A percentile compares a stretch with the other conserved stretches of the same genome.
Evolutionary conservation across 1,284 basidiomycete species (phyloP).

Genomic region (Ganoderma leucocontextum): DNA sequence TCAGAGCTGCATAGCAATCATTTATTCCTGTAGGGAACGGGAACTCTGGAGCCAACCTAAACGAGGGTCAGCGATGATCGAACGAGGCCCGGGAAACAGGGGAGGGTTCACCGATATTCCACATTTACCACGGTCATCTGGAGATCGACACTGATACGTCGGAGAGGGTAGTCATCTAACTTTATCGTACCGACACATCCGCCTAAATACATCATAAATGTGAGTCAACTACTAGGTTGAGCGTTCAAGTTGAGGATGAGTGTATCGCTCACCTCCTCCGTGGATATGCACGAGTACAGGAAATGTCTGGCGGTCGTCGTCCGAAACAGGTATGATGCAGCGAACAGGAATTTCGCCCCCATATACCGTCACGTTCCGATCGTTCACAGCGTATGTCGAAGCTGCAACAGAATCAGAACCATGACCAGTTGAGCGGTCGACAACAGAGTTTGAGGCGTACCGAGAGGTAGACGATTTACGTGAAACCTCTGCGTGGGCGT

Average conservation of each 20-base stretch:
- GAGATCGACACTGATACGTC: slow-evolving; percentile 11
- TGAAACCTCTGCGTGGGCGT: not conserved
- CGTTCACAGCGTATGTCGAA: slow-evolving; percentile 5
- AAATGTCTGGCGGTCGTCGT: not conserved
- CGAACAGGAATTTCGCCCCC: slow-evolving; percentile 7
- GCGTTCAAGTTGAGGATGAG: not conserved
- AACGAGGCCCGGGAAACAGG: not conserved
- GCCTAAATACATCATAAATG: not conserved
- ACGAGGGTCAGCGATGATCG: not conserved
- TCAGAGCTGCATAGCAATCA: not conserved
- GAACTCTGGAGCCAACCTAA: slow-evolving; percentile 2
- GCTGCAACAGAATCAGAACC: not conserved
- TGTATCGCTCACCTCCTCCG: slow-evolving; percentile 5
- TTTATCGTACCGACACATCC: slow-evolving; percentile 3
- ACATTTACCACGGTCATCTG: slow-evolving; percentile 15
- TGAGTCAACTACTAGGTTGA: not conserved
- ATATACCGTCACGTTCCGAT: slow-evolving; percentile 1
- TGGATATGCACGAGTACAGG: slow-evolving; percentile 10
- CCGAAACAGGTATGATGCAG: not conserved
- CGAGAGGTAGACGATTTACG: not conserved
- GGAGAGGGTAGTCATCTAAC: slow-evolving; percentile 13
- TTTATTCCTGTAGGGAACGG: slow-evolving; percentile 12
- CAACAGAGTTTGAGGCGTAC: not conserved
- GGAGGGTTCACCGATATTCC: slow-evolving; percentile 2
- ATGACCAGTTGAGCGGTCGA: not conserved